Evolutionary conservation across 805 yeast species (phyloP), one percentile per base, ranked within the genome.

Genomic region (Wickerhamomyces tratensis): DNA sequence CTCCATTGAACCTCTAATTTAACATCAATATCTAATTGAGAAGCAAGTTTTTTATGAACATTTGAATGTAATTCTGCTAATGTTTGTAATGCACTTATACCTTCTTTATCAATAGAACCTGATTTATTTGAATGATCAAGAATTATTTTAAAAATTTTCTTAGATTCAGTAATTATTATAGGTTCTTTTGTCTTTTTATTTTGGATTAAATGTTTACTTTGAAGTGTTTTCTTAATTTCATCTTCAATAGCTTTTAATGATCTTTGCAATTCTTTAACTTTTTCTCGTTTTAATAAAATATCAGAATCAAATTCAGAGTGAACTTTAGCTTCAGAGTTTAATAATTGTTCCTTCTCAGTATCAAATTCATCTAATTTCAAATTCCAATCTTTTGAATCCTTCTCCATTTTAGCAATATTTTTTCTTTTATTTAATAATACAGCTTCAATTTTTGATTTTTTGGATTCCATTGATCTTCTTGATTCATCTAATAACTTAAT

Each of bases 401-500:
- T 41, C 39, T 59, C 58, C 56, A 63, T 67, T 30, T 58, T 56
- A 15, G 55, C 62, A 27, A 69, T 54, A 9, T 52, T 53, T 33
- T 58, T 59, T 20, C 43, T 33, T 40, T 62, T 59, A 7, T 52
- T 51, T 6, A 49, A 44, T 31, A 66, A 46, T 31, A 55, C 53
- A 31, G 52, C 44, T 39, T 61, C 62, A 40, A 60, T 65, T 25
- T 64, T 61, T 1, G 63, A 46, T 12, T 63, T 61, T 45, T 67
- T 59, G 37, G 52, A 43, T 37, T 62, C 68, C 6, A 65, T 52
- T 31, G 59, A 56, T 43, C 67, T 55, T 46, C 67, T 62, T 4
- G 66, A 56, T 40, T 67, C 72, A 48, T 69, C 74, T 15, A 68
- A 45, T 48, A 61, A 59, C 39, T 67, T 65, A 36, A 66, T 65